phyloP scores from a whole-genome alignment of 208 protist species.

The Trypanosoma brucei region DNA sequence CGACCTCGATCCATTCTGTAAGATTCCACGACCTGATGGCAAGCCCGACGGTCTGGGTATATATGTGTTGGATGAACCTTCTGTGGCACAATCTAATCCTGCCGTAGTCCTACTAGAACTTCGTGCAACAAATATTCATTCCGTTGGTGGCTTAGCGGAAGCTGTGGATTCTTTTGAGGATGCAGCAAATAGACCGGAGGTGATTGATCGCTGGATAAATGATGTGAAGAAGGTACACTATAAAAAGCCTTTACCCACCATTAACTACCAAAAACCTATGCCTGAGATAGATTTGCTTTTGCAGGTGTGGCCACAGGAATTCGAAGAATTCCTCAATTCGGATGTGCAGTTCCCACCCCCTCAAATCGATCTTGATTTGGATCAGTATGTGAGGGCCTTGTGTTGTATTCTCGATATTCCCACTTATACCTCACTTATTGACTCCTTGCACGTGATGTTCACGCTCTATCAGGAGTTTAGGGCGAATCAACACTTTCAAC shows the following conservation, averaged over 20 bases:
- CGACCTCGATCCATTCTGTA: conserved; percentile 96
- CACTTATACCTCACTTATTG: conserved; percentile 94
- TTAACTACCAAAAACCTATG: conserved; percentile 95
- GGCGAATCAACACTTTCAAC: conserved; percentile 92
- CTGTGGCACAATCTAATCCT: conserved; percentile 93
- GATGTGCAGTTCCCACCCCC: conserved; percentile 84
- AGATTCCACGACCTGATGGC: conserved; percentile 93
- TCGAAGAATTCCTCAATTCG: conserved; percentile 93
- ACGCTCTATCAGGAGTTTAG: conserved; percentile 96
- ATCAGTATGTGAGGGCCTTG: conserved; percentile 92
- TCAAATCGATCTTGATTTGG: conserved; percentile 90
- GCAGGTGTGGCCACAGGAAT: conserved; percentile 93
- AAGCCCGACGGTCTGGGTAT: conserved; percentile 89
- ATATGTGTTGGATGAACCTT: conserved; percentile 95
- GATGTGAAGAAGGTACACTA: conserved; percentile 95
- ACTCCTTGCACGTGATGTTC: conserved; percentile 97
- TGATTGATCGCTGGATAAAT: conserved; percentile 94
- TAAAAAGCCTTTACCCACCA: conserved; percentile 93
- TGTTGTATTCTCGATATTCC: conserved; percentile 96
- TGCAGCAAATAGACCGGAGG: conserved; percentile 92
- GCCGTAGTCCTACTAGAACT: conserved; percentile 89
- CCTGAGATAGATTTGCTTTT: conserved; percentile 94
- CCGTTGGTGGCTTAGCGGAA: conserved; percentile 35
- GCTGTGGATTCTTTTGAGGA: conserved; percentile 93
- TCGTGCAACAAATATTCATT: conserved; percentile 77